Evolutionary conservation across 106 monocot genomes (phyloP).

Genomic region (Cymbidium sinense): DNA sequence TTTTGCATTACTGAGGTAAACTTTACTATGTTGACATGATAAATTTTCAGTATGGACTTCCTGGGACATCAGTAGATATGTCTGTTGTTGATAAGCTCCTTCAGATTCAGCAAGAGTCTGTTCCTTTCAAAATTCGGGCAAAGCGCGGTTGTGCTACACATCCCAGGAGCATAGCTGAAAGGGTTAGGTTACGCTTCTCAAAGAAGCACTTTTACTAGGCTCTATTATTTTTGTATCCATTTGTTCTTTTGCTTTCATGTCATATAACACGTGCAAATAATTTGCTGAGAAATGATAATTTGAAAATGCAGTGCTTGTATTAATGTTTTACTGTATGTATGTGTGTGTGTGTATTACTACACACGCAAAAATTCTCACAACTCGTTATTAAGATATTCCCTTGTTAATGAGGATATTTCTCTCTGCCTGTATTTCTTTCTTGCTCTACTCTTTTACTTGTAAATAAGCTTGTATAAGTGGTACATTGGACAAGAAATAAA

Average conservation of each 20-base stretch:
- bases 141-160: slow-evolving; percentile 71
- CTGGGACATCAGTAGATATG: slow-evolving; percentile 44
- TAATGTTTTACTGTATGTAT: no score
- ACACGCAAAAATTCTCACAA: no score
- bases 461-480: no score
- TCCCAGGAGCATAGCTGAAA: slow-evolving; percentile 64
- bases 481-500: no score
- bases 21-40: neutral
- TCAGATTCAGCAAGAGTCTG: slow-evolving; percentile 23
- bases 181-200: slow-evolving; percentile 20
- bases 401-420: no score
- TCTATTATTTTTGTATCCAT: neutral
- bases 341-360: no score
- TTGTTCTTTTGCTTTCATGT: neutral
- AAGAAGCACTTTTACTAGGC: neutral
- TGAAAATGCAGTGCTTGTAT: neutral
- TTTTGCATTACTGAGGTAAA: neutral
- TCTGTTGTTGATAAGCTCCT: slow-evolving; percentile 42
- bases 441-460: no score
- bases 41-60: slow-evolving; percentile 42
- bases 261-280: neutral
- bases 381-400: no score
- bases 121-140: slow-evolving; percentile 45
- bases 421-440: no score
- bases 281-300: neutral